phyloP scores from a whole-genome alignment of 1,284 basidiomycete genomes.

The Apiotrichum siamense region DNA sequence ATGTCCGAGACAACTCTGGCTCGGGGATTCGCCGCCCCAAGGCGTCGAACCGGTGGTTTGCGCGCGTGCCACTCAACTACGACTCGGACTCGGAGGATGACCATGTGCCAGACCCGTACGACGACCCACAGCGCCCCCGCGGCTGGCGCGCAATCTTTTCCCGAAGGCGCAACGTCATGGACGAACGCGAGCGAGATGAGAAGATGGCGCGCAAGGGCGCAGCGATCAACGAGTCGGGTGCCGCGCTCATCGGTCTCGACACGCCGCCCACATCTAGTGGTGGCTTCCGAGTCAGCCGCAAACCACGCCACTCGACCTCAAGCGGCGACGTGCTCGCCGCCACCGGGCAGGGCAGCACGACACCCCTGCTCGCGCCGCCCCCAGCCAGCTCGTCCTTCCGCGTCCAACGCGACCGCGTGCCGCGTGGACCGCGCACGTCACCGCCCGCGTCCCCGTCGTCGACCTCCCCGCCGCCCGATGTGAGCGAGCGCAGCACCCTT shows the following conservation, averaged over 20 bases:
- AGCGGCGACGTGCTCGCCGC: neutral
- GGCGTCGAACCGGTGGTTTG: constrained; percentile 8
- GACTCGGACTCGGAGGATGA: constrained; percentile 7
- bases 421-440: neutral
- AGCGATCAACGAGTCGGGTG: constrained; percentile 34
- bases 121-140: constrained; percentile 18
- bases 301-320: neutral
- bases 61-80: neutral
- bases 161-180: constrained; percentile 18
- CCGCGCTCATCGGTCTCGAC: constrained; percentile 37
- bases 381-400: neutral
- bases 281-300: constrained; percentile 8
- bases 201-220: constrained; percentile 41
- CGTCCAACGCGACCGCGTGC: neutral
- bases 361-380: constrained; percentile 2
- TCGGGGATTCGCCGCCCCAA: constrained; percentile 5
- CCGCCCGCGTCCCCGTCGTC: neutral
- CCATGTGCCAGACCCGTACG: constrained; percentile 25
- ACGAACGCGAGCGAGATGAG: constrained; percentile 30
- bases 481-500: too few relatives aligned
- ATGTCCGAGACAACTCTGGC: constrained; percentile 9
- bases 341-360: neutral
- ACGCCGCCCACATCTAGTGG: constrained; percentile 8
- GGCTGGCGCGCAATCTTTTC: constrained; percentile 14
- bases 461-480: too few relatives aligned